Evolutionary conservation across 2,329 filamentous ascomycete genomes (phyloP), one percentile per base, ranked within the genome.

Genomic region (Aspergillus melleus): DNA sequence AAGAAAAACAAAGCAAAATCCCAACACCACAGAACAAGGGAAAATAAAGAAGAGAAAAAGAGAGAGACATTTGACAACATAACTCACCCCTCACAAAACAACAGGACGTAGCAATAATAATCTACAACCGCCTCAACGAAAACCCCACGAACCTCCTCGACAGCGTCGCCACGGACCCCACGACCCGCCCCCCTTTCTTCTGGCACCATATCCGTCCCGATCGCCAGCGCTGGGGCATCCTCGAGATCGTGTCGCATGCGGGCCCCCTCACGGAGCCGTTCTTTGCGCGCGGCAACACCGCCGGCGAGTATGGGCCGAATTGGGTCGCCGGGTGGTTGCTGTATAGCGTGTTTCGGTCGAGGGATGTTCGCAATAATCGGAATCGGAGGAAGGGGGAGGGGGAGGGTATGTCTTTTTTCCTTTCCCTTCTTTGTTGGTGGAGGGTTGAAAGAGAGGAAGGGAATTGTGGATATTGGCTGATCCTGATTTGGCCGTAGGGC

Each of bases 261-360:
- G 72, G 71, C 1, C 72, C 76, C 6, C 64, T 74, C 4, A 78
- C 76, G 24, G 69, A 76, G 8, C 71, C 67, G 22, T 65, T 77
- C 5, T 80, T 80, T 54, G 75, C 79, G 49, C 72, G 68, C 6
- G 78, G 78, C 22, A 68, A 66, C 20, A 79, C 76, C 1, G 73
- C 70, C 29, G 76, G 77, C 59, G 78, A 80, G 65, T 76, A 79
- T 59, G 77, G 74, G 8, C 78, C 78, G 6, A 80, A 80, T 58
- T 80, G 78, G 78, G 78, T 80, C 14, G 75, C 77, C 0, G 74
- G 76, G 16, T 80, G 78, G 78, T 69, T 80, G 68, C 67, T 80
- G 64, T 80, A 80, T 66, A 80, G 77, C 61, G 78, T 80, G 29
- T 80, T 80, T 67, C 76, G 78, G n/a, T 79, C 77, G 20, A 68